Evolutionary conservation across 2,329 filamentous ascomycete species (phyloP).

Genomic region (Stagonosporopsis vannaccii): DNA sequence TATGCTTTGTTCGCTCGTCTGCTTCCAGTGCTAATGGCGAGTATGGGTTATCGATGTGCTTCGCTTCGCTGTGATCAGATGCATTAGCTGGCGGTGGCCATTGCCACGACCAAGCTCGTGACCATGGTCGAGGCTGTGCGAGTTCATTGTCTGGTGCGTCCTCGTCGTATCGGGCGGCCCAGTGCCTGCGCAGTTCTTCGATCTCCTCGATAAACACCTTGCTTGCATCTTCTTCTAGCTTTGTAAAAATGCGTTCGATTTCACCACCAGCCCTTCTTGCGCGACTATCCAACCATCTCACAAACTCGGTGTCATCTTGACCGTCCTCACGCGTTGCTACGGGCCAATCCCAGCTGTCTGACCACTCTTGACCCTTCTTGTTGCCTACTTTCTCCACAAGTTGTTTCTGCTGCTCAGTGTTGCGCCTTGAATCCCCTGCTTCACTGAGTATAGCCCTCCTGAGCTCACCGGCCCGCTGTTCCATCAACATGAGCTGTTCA

Average conservation of each 20-base stretch:
- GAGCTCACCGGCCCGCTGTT: conserved; percentile 35
- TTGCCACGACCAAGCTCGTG: conserved; percentile 27
- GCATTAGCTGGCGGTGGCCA: conserved; percentile 29
- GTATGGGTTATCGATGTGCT: conserved; percentile 47
- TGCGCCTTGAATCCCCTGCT: conserved; percentile 1
- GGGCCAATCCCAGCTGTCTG: conserved; percentile 46
- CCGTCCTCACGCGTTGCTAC: conserved; percentile 36
- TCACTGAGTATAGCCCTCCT: conserved; percentile 33
- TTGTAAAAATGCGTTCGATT: conserved; percentile 13
- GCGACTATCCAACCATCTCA: conserved; percentile 11
- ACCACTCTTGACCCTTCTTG: conserved; percentile 45
- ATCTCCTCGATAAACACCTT: conserved; percentile 12
- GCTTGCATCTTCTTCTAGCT: conserved; percentile 14
- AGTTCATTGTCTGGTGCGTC: neutral
- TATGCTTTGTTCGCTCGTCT: conserved; percentile 48
- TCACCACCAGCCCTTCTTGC: conserved; percentile 11
- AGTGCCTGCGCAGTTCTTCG: conserved; percentile 12
- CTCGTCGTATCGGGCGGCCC: conserved; percentile 11
- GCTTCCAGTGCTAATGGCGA: conserved; percentile 63
- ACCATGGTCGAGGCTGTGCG: conserved; percentile 12
- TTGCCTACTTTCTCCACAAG: conserved; percentile 40
- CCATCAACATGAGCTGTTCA: conserved; percentile 41
- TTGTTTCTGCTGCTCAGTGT: conserved; percentile 19
- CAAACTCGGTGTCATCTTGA: conserved; percentile 11
- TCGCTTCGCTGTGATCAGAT: conserved; percentile 3